These are phyloP conservation scores for Recurvomyces mirabilis DNA, from an alignment of 495 filamentous ascomycete genomes.

Conservation along the genomic window DNA sequence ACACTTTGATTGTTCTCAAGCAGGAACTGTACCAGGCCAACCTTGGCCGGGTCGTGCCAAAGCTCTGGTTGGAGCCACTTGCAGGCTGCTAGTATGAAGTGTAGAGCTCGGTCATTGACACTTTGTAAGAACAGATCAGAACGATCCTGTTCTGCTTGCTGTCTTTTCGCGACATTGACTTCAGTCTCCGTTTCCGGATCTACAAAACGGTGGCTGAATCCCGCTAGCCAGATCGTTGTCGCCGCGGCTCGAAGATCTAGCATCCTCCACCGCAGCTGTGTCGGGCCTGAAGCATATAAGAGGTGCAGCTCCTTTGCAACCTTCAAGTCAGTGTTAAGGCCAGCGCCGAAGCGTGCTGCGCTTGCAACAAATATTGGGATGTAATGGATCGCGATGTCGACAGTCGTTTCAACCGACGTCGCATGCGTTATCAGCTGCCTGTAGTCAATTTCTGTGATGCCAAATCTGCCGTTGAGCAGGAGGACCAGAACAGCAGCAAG, in stretches of 20 bases:
- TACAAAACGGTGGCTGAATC: slow-evolving; percentile 81
- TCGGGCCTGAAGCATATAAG: slow-evolving; percentile 12
- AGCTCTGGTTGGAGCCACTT: slow-evolving; percentile 61
- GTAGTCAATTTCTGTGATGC: slow-evolving; percentile 60
- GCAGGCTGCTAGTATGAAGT: slow-evolving; percentile 76
- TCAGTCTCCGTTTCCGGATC: slow-evolving; percentile 47
- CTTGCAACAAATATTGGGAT: slow-evolving; percentile 64
- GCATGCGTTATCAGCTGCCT: slow-evolving; percentile 51
- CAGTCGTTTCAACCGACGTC: slow-evolving; percentile 59
- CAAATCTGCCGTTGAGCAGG: slow-evolving; percentile 54
- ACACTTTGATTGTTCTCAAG: slow-evolving; percentile 30
- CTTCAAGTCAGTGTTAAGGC: slow-evolving; percentile 35
- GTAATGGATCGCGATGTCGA: slow-evolving; percentile 62
- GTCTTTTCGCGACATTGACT: slow-evolving; percentile 45
- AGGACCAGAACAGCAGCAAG: slow-evolving; percentile 65
- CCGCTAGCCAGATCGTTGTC: slow-evolving; percentile 71
- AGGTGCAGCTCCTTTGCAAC: slow-evolving; percentile 48
- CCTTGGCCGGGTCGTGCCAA: slow-evolving; percentile 72
- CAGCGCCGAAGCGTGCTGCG: slow-evolving; percentile 60
- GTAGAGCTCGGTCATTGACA: slow-evolving; percentile 83
- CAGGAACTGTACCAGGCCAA: slow-evolving; percentile 61
- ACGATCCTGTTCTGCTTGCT: slow-evolving; percentile 56
- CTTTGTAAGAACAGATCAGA: slow-evolving; percentile 59
- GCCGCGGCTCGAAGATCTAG: slow-evolving; percentile 65
- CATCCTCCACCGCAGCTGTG: slow-evolving; percentile 44